Conservation (phyloP, 805 yeast species). For the Tanozyma kutaoensis region DNA sequence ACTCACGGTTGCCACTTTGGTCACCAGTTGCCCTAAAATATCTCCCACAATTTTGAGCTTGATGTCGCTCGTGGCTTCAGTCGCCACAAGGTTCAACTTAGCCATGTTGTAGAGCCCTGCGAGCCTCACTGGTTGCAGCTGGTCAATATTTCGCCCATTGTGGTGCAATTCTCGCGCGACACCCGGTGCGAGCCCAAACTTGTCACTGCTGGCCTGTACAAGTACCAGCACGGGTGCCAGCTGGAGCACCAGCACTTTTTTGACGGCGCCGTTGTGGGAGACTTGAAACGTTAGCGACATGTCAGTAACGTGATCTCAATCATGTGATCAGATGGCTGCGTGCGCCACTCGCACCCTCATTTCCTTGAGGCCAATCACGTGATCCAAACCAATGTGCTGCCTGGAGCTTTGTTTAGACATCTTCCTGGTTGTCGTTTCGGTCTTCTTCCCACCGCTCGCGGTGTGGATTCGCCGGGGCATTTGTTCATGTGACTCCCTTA, state of each 20-base stretch:
- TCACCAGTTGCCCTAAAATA: constrained; percentile 1
- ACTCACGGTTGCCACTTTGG: constrained; percentile 2
- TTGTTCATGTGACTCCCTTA: constrained; percentile 37
- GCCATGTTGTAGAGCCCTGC: constrained; percentile 20
- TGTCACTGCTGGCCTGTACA: constrained; percentile 8
- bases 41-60: constrained; percentile 3
- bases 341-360: too few relatives aligned
- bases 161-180: constrained; percentile 12
- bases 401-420: constrained; percentile 32
- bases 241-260: constrained; percentile 14
- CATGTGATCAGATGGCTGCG: too few relatives aligned
- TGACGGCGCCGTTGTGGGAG: constrained; percentile 9
- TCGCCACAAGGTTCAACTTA: constrained; percentile 7
- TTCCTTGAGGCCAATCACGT: too few relatives aligned
- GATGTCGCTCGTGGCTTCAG: neutral
- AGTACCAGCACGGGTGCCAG: constrained; percentile 17
- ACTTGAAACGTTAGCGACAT: constrained; percentile 12
- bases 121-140: constrained; percentile 17
- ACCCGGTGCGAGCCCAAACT: constrained; percentile 11
- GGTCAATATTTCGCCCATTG: constrained; percentile 18
- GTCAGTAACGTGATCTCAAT: too few relatives aligned
- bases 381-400: too few relatives aligned
- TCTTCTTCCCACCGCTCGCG: constrained; percentile 64
- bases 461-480: constrained; percentile 55
- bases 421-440: constrained; percentile 44